Conservation (phyloP, 2,329 filamentous ascomycete genomes). For the Penicillium sp. region DNA sequence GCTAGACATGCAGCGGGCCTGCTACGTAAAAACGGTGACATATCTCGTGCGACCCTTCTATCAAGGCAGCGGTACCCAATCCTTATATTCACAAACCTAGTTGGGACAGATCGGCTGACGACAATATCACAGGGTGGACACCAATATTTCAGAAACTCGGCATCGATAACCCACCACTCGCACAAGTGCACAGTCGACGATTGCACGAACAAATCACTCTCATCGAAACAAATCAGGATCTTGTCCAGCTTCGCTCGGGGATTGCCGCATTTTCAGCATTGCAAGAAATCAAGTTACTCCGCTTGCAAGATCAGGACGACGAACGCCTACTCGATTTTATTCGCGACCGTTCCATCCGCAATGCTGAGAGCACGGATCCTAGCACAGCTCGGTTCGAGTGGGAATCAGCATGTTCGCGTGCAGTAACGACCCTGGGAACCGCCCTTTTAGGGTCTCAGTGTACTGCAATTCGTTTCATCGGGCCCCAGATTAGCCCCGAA, state of each 20-base stretch:
- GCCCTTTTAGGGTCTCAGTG: constrained; percentile 59
- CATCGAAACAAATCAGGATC: constrained; percentile 53
- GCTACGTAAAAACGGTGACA: constrained; percentile 39
- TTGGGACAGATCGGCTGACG: constrained; percentile 18
- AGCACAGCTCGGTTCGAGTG: constrained; percentile 55
- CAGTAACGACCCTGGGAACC: constrained; percentile 58
- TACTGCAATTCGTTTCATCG: constrained; percentile 60
- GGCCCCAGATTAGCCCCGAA: constrained; percentile 62
- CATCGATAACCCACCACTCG: constrained; percentile 20
- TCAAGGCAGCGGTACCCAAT: constrained; percentile 37
- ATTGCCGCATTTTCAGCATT: constrained; percentile 60
- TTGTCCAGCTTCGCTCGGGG: constrained; percentile 54
- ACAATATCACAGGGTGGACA: constrained; percentile 29
- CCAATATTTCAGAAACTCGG: constrained; percentile 23
- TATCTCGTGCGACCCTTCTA: constrained; percentile 45
- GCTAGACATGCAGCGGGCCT: constrained; percentile 37
- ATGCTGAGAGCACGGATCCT: constrained; percentile 21
- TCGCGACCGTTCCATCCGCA: constrained; percentile 45
- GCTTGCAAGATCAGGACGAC: constrained; percentile 61
- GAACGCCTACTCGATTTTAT: constrained; percentile 55
- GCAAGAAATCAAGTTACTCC: constrained; percentile 65
- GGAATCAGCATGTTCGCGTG: constrained; percentile 63
- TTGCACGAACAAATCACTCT: constrained; percentile 47
- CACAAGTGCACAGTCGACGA: constrained; percentile 31
- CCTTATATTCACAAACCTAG: constrained; percentile 1